phyloP scores from a whole-genome alignment of 2,329 filamentous ascomycete genomes.

The Ustulina deusta region DNA sequence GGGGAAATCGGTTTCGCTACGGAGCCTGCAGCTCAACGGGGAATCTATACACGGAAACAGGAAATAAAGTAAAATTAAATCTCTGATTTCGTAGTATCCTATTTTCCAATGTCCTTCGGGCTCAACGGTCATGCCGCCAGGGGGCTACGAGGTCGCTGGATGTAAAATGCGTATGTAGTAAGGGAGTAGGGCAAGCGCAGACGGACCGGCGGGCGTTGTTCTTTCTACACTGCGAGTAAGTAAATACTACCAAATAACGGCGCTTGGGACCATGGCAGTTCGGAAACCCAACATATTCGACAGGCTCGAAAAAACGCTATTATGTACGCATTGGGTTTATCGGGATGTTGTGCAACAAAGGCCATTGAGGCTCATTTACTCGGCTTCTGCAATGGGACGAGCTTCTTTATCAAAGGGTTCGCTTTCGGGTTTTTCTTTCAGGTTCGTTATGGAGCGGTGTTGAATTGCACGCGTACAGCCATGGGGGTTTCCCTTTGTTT shows the following conservation, averaged over 20 bases:
- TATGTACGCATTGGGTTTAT: constrained; percentile 5
- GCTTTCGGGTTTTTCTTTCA: constrained; percentile 27
- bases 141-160: neutral
- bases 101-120: neutral
- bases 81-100: neutral
- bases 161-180: neutral
- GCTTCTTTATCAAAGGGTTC: constrained; percentile 8
- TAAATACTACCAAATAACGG: neutral
- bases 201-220: neutral
- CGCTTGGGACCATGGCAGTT: neutral
- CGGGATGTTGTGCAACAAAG: constrained; percentile 14
- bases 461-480: constrained; percentile 1
- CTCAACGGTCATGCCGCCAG: neutral
- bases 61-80: neutral
- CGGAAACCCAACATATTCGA: neutral
- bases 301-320: neutral
- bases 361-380: neutral
- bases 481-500: neutral
- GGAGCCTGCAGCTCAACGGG: neutral
- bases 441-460: neutral
- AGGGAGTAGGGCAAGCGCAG: neutral
- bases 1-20: neutral
- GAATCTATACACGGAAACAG: neutral
- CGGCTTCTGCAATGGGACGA: neutral
- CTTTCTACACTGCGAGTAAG: neutral